Conservation (phyloP, 352 stramenopile species). For the Elongisporangium undulatum region DNA sequence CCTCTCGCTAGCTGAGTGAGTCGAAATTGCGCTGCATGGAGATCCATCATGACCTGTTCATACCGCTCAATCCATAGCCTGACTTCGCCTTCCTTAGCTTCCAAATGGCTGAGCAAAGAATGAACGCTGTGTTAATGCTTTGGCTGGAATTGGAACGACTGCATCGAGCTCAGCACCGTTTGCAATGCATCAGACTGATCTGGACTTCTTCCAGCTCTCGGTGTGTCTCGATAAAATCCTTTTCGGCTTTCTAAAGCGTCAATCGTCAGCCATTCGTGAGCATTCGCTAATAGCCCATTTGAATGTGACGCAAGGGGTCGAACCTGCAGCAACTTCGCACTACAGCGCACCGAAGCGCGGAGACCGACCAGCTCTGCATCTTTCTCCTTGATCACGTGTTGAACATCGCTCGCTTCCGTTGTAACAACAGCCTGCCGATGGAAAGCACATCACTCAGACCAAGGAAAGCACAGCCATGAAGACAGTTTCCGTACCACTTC, state of each 20-base stretch:
- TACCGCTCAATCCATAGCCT: conserved; percentile 75
- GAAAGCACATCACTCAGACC: neutral
- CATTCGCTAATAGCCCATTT: too few species aligned
- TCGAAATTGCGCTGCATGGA: conserved; percentile 69
- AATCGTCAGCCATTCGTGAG: neutral
- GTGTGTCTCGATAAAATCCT: conserved; percentile 65
- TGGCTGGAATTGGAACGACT: neutral
- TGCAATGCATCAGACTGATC: conserved; percentile 62
- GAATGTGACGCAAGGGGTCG: neutral
- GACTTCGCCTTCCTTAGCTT: conserved; percentile 48
- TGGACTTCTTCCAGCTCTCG: conserved; percentile 62
- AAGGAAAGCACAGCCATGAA: neutral
- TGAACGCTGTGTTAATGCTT: neutral
- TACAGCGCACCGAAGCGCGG: conserved; percentile 55
- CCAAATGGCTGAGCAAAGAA: conserved; percentile 12
- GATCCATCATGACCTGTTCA: conserved; percentile 82
- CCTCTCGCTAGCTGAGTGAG: conserved; percentile 60
- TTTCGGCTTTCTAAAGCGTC: conserved; percentile 48
- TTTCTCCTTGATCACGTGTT: conserved; percentile 66
- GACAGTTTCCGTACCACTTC: conserved; percentile 37
- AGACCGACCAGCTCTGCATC: conserved; percentile 62
- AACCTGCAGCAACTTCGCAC: conserved; percentile 70
- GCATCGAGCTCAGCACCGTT: conserved; percentile 24
- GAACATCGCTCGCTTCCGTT: conserved; percentile 32
- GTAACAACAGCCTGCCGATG: conserved; percentile 29